Evolutionary conservation across 1,284 basidiomycete species (phyloP), one percentile per base, ranked within the genome.

Genomic region (Ustilago crameri): DNA sequence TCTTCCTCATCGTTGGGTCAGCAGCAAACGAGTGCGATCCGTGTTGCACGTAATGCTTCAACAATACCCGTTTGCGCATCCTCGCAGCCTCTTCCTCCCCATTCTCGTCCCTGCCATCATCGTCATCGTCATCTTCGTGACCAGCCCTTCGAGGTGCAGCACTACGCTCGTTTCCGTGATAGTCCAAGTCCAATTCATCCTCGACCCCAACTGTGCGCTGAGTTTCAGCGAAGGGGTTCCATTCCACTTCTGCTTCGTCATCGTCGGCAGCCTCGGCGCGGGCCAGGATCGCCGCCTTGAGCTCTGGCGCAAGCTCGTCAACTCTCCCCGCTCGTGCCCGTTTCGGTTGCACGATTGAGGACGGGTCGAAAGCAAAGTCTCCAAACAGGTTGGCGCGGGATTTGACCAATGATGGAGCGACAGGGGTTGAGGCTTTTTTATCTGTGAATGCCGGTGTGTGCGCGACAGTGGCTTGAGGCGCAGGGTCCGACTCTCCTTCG

Each of bases 211-310:
- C 68, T 18, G 61, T 65, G 7, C 64, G 56, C 2, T 54, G 45
- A 1, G 40, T 27, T 24, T 59, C 55, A 27, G 56, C 59, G 20
- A 73, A 73, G 1, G 69, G 69, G 38, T 75, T 71, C 73, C 73
- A 75, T 45, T 74, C 71, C 38, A 68, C 70, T 15, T 66, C 69
- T 8, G 52, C 70, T 23, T 74, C 66, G n/a, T 69, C 65, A 20
- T 67, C 72, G 23, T 67, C 67, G 1, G 69, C 60, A 0, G 73
- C 73, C 45, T 71, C 73, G 14, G 68, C 73, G 14, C 73, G 59
- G 8, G 73, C 67, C 12, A 75, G 60, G 20, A 75, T 71, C 24
- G 64, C 68, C 3, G 73, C 73, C 34, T 75, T 75, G 41, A 75
- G 73, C 26, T 71, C 57, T 2, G 63, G 57, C 3, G 53, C 53